Evolutionary conservation across 768 basidiomycete genomes (phyloP), one percentile per base, ranked within the genome.

Genomic region (Pilatotrama ljubarskyi): DNA sequence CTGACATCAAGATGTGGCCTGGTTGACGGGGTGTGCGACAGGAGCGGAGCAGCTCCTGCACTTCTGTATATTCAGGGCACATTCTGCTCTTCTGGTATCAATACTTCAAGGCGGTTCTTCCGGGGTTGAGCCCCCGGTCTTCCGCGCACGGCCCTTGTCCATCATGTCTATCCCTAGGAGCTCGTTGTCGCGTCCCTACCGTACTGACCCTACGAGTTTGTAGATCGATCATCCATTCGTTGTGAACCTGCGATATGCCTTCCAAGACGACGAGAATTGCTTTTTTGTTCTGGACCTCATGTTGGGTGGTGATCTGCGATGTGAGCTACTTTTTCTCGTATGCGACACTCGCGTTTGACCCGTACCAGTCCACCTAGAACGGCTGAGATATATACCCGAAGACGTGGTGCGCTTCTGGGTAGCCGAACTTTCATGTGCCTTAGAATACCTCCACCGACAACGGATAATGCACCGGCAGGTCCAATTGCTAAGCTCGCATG

Each of bases 221-320:
- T 65, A 92, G 90, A 86, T 97, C 64, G 90, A 95, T 72, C 91
- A 95, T 69, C 85, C 92, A 20, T 95, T 93, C 70, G 77, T 95
- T 46, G 91, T 93, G 61, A 95, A 95, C 73, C 73, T 96, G 66
- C 88, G 93, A 37, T 97, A 95, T 71, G 95, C 95, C 5, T 98
- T 98, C 73, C 95, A 98, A 72, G 95, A 98, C 70, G 95, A 97
- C 66, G 88, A 91, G 65, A 96, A 97, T 72, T 96, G 96, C 69
- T 98, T 98, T 80, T 97, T 98, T 76, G 95, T 98, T 7, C 78
- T 98, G 57, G 96, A 98, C 73, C 82, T 98, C 48, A 97, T 97
- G 95, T 79, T 97, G 0, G 95, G 95, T 29, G 95, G 95, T 11
- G 94, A 98, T 75, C 76, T 98, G 67, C 84, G 95, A 74, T 91